A percentile compares a stretch with the other conserved stretches of the same genome.
phyloP scores from a whole-genome alignment of 352 stramenopile species.

The Plasmopara muralis region DNA sequence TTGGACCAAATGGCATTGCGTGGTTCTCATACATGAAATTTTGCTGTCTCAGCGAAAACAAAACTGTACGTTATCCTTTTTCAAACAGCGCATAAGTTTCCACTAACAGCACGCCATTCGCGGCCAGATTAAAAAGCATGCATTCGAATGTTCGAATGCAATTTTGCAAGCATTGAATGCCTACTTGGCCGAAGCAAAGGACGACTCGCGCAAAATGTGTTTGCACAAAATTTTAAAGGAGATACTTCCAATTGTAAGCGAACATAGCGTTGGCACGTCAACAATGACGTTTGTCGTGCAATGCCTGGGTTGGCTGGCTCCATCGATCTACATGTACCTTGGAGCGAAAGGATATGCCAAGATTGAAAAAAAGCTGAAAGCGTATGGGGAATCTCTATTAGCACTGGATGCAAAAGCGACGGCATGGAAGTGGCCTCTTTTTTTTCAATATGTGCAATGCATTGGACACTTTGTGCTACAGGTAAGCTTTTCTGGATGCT shows the following conservation, averaged over 20 bases:
- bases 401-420: slow-evolving; percentile 43
- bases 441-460: slow-evolving; percentile 53
- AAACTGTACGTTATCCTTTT: slow-evolving; percentile 38
- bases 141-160: slow-evolving; percentile 38
- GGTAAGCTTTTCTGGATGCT: slow-evolving; percentile 24
- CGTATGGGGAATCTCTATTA: slow-evolving; percentile 63
- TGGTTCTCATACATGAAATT: slow-evolving; percentile 75
- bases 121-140: slow-evolving; percentile 62
- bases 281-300: slow-evolving; percentile 51
- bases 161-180: slow-evolving; percentile 38
- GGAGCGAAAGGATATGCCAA: slow-evolving; percentile 43
- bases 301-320: slow-evolving; percentile 39
- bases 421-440: slow-evolving; percentile 49
- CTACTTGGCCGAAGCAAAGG: slow-evolving; percentile 33
- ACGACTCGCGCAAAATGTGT: slow-evolving; percentile 52
- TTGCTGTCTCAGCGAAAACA: slow-evolving; percentile 58
- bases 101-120: background rate
- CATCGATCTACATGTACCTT: slow-evolving; percentile 46
- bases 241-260: slow-evolving; percentile 49
- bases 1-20: slow-evolving; percentile 36
- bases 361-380: slow-evolving; percentile 61
- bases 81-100: background rate
- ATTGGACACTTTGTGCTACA: slow-evolving; percentile 47
- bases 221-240: slow-evolving; percentile 74
- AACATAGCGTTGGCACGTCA: slow-evolving; percentile 29